Base-by-base conservation (phyloP, 371 early-diverging fungal species). In the Massospora cicadina region DNA sequence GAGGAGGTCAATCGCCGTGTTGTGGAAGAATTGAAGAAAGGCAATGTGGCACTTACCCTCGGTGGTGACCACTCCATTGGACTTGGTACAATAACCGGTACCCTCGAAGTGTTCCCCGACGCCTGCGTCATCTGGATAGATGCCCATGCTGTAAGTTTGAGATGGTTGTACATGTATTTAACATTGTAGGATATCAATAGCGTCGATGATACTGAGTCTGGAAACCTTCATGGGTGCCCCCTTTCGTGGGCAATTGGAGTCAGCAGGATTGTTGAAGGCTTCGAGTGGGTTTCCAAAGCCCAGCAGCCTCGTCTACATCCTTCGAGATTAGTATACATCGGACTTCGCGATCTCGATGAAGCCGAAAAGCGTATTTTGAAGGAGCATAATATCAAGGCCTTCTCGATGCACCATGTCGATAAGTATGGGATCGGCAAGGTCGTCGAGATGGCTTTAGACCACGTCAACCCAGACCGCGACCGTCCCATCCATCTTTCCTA, bases 21-120 rank as follows among this genome's bases (percentile, higher is more conserved):
- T 24, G 71, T 75, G 55, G 72, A 69, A 3, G 81, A 82, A 55
- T 76, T 82, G 68, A 72, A 72, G 65, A 69, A 81, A 66, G 86
- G 90, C 5, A 79, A 90, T 31, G 72, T 95, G 43, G 92, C 91
- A 17, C 71, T 97, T 65, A 94, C 93, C 17, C 73, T 97, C 59
- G 98, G 98, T 67, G 98, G 96, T 31, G 98, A 97, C 75, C 98
- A 97, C 72, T 91, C 92, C 12, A 74, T 95, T 55, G 98, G 84
- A 54, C 76, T 97, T 69, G 95, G 90, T 57, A 93, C 95, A 28
- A 80, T 95, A 12, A 79, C 86, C 33, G 98, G 95, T 57, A 80
- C 85, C 3, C 75, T 90, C 28, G 70, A 80, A 10, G 88, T 86
- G 25, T 80, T 94, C 75, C 79, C 81, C 65, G 81, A 94, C 65